A percentile compares a stretch with the other conserved stretches of the same genome.
Evolutionary conservation across 192 early-diverging fungal species (phyloP).

Genomic region (Coemansia reversa): DNA sequence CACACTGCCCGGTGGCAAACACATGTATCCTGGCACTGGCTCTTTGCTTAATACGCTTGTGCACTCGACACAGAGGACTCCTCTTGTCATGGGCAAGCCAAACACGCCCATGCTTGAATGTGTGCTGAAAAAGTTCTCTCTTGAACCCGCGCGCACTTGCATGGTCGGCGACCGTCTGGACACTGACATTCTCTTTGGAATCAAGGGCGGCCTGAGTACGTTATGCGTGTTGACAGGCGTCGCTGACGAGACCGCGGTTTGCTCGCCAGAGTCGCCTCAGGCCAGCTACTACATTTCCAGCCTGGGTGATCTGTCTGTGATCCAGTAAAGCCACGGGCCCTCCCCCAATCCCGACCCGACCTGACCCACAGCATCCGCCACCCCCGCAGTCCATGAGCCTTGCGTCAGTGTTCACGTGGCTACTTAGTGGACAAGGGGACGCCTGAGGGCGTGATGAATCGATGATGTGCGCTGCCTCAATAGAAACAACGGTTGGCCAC

Average conservation of each 20-base stretch:
- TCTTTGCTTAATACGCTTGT: conserved; percentile 74
- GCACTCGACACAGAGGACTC: conserved; percentile 74
- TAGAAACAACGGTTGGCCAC: neutral
- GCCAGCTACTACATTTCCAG: conserved; percentile 41
- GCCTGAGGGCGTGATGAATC: conserved; percentile 5
- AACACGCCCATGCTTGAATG: conserved; percentile 91
- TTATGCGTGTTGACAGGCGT: conserved; percentile 89
- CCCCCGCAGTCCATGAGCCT: neutral
- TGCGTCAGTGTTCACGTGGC: conserved; percentile 1
- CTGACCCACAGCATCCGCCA: neutral
- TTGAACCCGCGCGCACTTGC: conserved; percentile 78
- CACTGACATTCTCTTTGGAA: conserved; percentile 96
- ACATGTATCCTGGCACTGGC: conserved; percentile 80
- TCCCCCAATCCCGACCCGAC: neutral
- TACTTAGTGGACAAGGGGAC: neutral
- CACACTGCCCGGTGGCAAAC: conserved; percentile 79
- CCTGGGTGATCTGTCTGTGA: conserved; percentile 32
- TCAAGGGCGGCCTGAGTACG: conserved; percentile 78
- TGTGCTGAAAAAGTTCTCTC: conserved; percentile 77
- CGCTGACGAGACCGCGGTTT: conserved; percentile 28
- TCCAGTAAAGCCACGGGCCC: conserved; percentile 8
- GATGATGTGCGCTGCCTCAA: neutral
- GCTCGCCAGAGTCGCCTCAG: conserved; percentile 30
- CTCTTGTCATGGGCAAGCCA: conserved; percentile 90
- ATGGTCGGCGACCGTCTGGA: conserved; percentile 98